Conservation (phyloP, 1,139 yeast species). For the Kazachstania sp. region DNA sequence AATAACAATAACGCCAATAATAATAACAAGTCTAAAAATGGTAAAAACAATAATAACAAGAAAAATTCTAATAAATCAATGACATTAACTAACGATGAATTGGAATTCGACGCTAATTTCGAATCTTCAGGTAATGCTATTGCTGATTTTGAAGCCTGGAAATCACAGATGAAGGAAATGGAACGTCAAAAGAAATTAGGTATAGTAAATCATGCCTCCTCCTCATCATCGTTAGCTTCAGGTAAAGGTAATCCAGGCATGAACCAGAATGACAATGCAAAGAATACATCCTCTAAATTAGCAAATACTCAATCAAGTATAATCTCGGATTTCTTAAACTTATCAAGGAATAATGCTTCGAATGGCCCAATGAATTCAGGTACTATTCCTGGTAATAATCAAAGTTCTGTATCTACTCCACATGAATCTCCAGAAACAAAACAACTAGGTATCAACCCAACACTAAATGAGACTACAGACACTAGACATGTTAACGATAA, state of each 20-base stretch:
- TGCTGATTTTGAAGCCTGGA: constrained; percentile 70
- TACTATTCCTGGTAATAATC: not conserved
- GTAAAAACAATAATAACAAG: constrained; percentile 1
- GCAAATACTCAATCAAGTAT: constrained; percentile 3
- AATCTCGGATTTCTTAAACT: constrained; percentile 27
- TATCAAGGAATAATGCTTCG: constrained; percentile 7
- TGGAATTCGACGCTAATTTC: constrained; percentile 29
- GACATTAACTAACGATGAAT: constrained; percentile 4
- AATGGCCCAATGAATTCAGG: not conserved
- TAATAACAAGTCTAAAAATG: constrained; percentile 6
- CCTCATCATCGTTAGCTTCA: not conserved
- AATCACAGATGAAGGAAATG: constrained; percentile 49
- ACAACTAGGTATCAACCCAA: no score
- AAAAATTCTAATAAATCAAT: constrained; percentile 8
- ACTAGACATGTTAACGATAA: no score
- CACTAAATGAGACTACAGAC: no score
- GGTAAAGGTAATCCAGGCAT: constrained; percentile 3
- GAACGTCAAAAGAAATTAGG: constrained; percentile 40
- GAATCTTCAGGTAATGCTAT: constrained; percentile 44
- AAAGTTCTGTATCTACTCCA: not conserved
- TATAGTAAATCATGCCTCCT: constrained; percentile 7
- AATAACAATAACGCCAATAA: no score
- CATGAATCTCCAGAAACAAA: not conserved
- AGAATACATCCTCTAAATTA: not conserved
- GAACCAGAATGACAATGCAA: constrained; percentile 11